These are phyloP conservation scores for Gossypium thurberi DNA, from an alignment of 345 rosid species.

Conservation along the genomic window DNA sequence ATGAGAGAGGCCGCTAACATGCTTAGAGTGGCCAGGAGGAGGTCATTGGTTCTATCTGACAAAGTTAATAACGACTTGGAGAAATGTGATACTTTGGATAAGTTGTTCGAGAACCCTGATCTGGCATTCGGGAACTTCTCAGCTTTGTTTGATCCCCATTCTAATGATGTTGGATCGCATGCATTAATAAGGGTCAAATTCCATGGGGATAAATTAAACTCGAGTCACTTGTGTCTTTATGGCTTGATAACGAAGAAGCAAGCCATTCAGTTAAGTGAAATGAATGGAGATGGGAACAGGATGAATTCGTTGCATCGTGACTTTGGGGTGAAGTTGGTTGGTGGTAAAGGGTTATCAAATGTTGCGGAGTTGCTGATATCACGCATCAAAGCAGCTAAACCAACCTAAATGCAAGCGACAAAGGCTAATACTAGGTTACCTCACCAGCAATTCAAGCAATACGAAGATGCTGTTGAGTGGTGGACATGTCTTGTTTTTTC, in stretches of 20 bases:
- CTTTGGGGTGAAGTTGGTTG: conserved; percentile 35
- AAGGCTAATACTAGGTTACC: not conserved
- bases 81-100: conserved; percentile 27
- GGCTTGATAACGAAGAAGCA: conserved; percentile 50
- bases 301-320: conserved; percentile 29
- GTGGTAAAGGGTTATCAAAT: conserved; percentile 39
- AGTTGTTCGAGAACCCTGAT: conserved; percentile 50
- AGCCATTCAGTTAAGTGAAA: conserved; percentile 41
- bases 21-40: conserved; percentile 63
- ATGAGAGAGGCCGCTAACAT: conserved; percentile 97
- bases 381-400: conserved; percentile 42
- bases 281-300: conserved; percentile 44
- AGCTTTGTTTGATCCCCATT: conserved; percentile 49
- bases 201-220: conserved; percentile 25
- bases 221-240: conserved; percentile 32
- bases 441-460: not conserved
- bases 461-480: not conserved
- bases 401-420: conserved; percentile 12
- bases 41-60: conserved; percentile 28
- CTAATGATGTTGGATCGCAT: conserved; percentile 38
- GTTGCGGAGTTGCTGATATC: conserved; percentile 48
- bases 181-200: conserved; percentile 46
- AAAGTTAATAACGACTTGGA: conserved; percentile 23
- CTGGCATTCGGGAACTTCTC: conserved; percentile 45
- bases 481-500: not conserved